These are phyloP conservation scores for Fagus sylvatica DNA, from an alignment of 306 rosid genomes.

Conservation along the genomic window DNA sequence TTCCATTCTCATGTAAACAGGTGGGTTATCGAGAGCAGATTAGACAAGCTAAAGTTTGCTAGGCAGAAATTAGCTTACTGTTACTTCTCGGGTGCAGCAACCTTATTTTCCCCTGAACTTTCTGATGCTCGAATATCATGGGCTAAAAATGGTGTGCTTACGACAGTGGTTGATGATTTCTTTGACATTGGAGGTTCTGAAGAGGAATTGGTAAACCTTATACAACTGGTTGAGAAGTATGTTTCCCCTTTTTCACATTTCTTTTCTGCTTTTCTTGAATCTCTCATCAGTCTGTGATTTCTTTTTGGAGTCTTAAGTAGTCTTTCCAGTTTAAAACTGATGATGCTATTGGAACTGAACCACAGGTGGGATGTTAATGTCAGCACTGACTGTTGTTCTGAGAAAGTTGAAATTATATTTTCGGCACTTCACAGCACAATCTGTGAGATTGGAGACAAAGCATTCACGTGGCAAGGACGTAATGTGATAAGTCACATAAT, in stretches of 20 bases:
- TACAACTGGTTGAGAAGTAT: conserved; percentile 71
- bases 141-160: conserved; percentile 76
- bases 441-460: conserved; percentile 62
- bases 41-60: conserved; percentile 78
- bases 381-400: conserved; percentile 54
- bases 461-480: conserved; percentile 56
- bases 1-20: conserved; percentile 38
- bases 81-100: conserved; percentile 69
- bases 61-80: conserved; percentile 77
- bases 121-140: conserved; percentile 79
- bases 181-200: conserved; percentile 71
- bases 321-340: conserved; percentile 5
- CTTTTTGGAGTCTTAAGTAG: background rate
- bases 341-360: conserved; percentile 17
- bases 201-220: conserved; percentile 68
- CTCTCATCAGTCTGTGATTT: background rate
- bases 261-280: conserved; percentile 15
- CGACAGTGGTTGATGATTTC: conserved; percentile 88
- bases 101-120: conserved; percentile 58
- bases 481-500: conserved; percentile 50
- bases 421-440: conserved; percentile 54
- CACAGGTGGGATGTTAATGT: conserved; percentile 82
- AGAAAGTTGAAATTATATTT: conserved; percentile 71
- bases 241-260: conserved; percentile 14
- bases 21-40: conserved; percentile 62